Conservation (phyloP, 1,139 yeast genomes). For the Saccharomyces hybrid region DNA sequence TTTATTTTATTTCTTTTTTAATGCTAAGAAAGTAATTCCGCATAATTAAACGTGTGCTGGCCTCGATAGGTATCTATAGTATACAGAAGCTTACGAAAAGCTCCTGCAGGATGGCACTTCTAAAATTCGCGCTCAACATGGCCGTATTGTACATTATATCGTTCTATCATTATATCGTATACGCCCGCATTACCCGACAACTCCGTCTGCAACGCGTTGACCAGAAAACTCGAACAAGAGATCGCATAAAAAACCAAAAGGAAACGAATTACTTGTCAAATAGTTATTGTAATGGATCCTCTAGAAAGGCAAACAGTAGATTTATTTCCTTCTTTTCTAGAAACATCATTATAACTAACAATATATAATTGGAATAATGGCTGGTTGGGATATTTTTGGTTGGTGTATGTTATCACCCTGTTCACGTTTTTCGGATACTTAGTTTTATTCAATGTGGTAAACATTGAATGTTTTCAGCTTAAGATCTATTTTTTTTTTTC, state of each 20-base stretch:
- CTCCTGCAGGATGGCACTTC: not conserved
- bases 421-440: slow-evolving; percentile 3
- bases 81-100: not conserved
- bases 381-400: slow-evolving; percentile 31
- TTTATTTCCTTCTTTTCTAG: not conserved
- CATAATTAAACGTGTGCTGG: not conserved
- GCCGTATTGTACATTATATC: not conserved
- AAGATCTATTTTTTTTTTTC: not conserved
- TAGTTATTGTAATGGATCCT: not conserved
- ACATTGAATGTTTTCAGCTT: not conserved
- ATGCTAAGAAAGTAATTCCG: not conserved
- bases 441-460: not conserved
- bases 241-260: slow-evolving; percentile 1
- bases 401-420: slow-evolving; percentile 25
- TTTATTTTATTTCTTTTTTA: not conserved
- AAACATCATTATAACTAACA: not conserved
- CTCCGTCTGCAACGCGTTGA: slow-evolving; percentile 1
- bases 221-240: not conserved
- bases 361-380: slow-evolving; percentile 9
- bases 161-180: not conserved
- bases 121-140: not conserved
- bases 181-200: not conserved
- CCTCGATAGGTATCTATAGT: not conserved
- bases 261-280: not conserved
- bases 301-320: not conserved